Base-by-base conservation (phyloP, 768 basidiomycete genomes). In the Collybia sordida region DNA sequence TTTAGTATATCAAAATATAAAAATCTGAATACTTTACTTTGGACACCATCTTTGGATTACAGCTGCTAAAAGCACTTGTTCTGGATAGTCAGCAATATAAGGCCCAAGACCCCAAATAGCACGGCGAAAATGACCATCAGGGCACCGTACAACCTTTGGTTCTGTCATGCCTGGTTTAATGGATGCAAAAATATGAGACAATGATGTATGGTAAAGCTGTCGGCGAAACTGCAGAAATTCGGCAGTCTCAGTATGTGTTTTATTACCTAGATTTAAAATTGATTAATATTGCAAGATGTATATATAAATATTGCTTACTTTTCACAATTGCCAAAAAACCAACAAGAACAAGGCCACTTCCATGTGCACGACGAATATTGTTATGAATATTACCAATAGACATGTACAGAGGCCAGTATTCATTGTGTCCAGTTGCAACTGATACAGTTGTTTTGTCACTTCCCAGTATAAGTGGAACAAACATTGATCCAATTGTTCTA, bases 371-470 rank as follows among this genome's bases (percentile, higher is more conserved):
- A 1, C 48, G 44, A 4, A 53, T 45, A 9, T 19, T 24, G 47
- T 53, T 56, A 28, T 46, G 49, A 8, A 56, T 23, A 35, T 41
- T 49, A 9, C 51, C 55, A 17, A 52, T 25, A 1, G 51, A 50
- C 1, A 11, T 39, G 31, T 56, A 56, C 12, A 56, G 39, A 1
- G 55, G 56, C 27, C 52, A 48, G 47, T 52, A 56, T 5, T 53
- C 56, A 38, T 41, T 54, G 15, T 52, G 47, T 3, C 63, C 58
- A 3, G 59, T 65, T 0, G 57, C 57, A 19, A 60, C 55, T 21
- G 61, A 64, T 5, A 67, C 63, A 3, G 64, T 65, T 0, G 64
- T 67, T 46, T 67, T 66, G 49, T 67, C 59, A 36, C 57, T 64
- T 1, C 66, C 63, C 1, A 61, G 49, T 25, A 65, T 53, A 6